Percentiles rank a stretch among this genome's conserved stretches.
Conservation (phyloP, 371 early-diverging fungal species). For the Mucor racemosus region DNA sequence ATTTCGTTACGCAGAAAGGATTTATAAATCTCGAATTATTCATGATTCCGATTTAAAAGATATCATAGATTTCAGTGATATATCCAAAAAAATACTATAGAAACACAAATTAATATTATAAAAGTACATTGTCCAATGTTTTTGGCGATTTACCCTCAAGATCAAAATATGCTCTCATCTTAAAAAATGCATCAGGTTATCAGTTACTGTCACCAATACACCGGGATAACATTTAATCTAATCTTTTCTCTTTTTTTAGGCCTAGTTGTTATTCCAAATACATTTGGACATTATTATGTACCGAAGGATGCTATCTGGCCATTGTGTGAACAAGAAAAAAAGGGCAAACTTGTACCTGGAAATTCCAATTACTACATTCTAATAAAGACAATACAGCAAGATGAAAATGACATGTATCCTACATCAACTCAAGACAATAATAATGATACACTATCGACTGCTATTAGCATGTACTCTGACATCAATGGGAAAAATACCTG, state of each 20-base stretch:
- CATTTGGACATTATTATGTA: constrained; percentile 78
- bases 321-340: constrained; percentile 47
- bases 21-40: constrained; percentile 53
- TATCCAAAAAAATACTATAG: background rate
- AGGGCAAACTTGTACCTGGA: constrained; percentile 27
- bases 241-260: constrained; percentile 42
- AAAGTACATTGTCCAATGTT: background rate
- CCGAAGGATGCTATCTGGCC: constrained; percentile 75
- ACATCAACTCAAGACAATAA: constrained; percentile 11
- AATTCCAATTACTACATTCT: constrained; percentile 21
- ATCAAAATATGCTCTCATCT: constrained; percentile 30
- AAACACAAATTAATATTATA: background rate
- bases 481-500: constrained; percentile 28
- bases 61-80: too few species aligned
- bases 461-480: constrained; percentile 30
- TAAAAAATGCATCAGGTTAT: constrained; percentile 42
- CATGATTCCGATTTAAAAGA: constrained; percentile 61
- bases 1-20: constrained; percentile 70
- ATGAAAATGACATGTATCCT: constrained; percentile 24
- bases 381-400: background rate
- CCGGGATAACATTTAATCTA: background rate
- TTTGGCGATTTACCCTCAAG: background rate
- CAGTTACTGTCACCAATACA: background rate
- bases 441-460: constrained; percentile 12
- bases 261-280: constrained; percentile 76